Evolutionary conservation across 257 asterid genomes (phyloP).

Genomic region (Scutellaria barbata): DNA sequence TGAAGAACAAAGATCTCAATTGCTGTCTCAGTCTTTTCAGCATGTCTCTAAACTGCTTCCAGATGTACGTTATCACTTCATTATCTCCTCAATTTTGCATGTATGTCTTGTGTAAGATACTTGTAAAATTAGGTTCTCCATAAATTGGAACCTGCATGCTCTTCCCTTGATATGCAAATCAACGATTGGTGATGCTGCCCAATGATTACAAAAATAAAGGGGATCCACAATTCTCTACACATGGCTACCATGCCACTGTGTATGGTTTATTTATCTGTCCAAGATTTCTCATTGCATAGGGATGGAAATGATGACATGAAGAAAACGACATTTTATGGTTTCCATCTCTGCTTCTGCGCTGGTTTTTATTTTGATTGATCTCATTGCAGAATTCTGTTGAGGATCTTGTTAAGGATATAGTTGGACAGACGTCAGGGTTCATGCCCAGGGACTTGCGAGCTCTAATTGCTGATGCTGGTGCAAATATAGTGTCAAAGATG

Average conservation of each 20-base stretch:
- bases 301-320: constrained; percentile 16
- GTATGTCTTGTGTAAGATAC: neutral
- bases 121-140: constrained; percentile 7
- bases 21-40: constrained; percentile 73
- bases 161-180: constrained; percentile 13
- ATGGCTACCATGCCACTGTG: constrained; percentile 5
- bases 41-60: constrained; percentile 61
- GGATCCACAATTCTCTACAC: neutral
- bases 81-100: constrained; percentile 31
- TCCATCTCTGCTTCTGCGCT: constrained; percentile 20
- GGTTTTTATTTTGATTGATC: constrained; percentile 44
- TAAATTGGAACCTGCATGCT: neutral
- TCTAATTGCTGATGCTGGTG: constrained; percentile 88
- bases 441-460: constrained; percentile 92
- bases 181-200: neutral
- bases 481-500: constrained; percentile 56
- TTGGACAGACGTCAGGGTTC: constrained; percentile 98
- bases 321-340: constrained; percentile 26
- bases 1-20: constrained; percentile 79
- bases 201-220: constrained; percentile 14
- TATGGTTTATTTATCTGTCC: constrained; percentile 2
- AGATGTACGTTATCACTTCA: constrained; percentile 54
- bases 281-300: constrained; percentile 12
- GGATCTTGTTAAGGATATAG: constrained; percentile 81
- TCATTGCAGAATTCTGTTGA: constrained; percentile 65